Evolutionary conservation across 139 green algal genomes (phyloP), one percentile per base, ranked within the genome.

Genomic region (Desmodesmus armatus): DNA sequence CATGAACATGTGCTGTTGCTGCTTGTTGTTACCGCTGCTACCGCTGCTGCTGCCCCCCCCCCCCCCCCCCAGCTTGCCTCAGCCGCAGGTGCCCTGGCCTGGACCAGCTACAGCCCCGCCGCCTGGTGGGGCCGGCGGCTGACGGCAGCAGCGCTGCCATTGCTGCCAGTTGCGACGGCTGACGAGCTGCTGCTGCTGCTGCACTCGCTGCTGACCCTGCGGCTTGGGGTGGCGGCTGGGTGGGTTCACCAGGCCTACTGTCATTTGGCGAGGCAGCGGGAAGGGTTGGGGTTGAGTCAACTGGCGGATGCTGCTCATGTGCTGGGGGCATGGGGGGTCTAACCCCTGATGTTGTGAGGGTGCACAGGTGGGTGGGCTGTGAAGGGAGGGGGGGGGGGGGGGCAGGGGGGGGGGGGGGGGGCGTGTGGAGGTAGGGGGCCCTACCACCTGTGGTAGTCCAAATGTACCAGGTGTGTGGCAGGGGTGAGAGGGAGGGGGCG

Each of bases 101-200:
- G 76, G 76, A 25, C 55, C 29, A 39, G 76, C 7, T 72, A 73
- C 76, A 71, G 35, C 37, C 76, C 76, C 3, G 15, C 47, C 3
- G 19, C 37, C 25, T 55, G 76, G 55, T 82, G 76, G 76, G 76
- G 17, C 31, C 25, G 49, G 17, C 37, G 76, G 37, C n/a, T 82
- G 23, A 39, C 33, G 29, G 53, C 37, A 11, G 76, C 76, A 19
- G 72, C 55, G 55, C 29, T 44, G 53, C 53, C 55, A 19, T 37
- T 82, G 55, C 76, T 84, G 78, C 78, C 78, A 1, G 40, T 63
- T 33, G 78, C 78, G 7, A 31, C 62, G 33, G 25, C 63, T 6
- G 62, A 84, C 27, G 78, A 84, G 41, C 63, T 84, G 43, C 62
- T 84, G 62, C 19, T 84, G 78, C 62, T 84, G 78, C 78, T 84